Percentiles rank a stretch among this genome's conserved stretches.
Evolutionary conservation across 2,329 filamentous ascomycete species (phyloP).

Genomic region (Immersiporthe knoxdaviesiana): DNA sequence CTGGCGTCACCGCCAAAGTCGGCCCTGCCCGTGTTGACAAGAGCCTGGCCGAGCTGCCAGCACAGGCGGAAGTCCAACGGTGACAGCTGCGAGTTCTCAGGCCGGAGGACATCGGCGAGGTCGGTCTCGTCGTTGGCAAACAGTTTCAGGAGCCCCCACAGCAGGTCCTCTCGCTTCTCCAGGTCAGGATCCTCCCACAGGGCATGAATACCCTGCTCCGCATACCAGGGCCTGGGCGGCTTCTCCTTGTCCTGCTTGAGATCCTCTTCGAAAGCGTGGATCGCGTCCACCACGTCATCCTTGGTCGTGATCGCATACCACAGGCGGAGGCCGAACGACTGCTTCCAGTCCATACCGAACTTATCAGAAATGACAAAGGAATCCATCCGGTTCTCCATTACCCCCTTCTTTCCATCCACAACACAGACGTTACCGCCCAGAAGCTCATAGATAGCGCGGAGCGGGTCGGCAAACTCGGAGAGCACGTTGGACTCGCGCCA

Average conservation of each 20-base stretch:
- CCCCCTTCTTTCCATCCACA: conserved; percentile 74
- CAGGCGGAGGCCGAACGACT: conserved; percentile 86
- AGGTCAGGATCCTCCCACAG: conserved; percentile 64
- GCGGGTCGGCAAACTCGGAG: conserved; percentile 82
- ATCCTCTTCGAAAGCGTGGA: conserved; percentile 74
- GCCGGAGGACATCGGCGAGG: conserved; percentile 73
- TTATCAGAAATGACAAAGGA: conserved; percentile 82
- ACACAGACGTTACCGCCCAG: conserved; percentile 85
- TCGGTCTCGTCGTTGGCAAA: conserved; percentile 65
- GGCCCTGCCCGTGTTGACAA: conserved; percentile 55
- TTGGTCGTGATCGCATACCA: conserved; percentile 79
- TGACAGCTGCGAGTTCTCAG: conserved; percentile 76
- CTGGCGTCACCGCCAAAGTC: conserved; percentile 57
- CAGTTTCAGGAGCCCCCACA: conserved; percentile 86
- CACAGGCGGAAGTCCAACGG: conserved; percentile 75
- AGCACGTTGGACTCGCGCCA: conserved; percentile 85
- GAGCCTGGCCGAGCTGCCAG: conserved; percentile 81
- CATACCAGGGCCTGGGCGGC: conserved; percentile 72
- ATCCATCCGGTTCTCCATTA: conserved; percentile 77
- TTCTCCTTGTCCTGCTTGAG: conserved; percentile 72
- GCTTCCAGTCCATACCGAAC: conserved; percentile 90
- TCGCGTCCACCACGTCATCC: conserved; percentile 72
- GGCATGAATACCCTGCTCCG: conserved; percentile 59
- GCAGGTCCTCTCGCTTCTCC: conserved; percentile 70
- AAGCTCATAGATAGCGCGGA: conserved; percentile 88